These are phyloP conservation scores for Cyberlindnera galapagoensis DNA, from an alignment of 805 yeast genomes.

Conservation along the genomic window DNA sequence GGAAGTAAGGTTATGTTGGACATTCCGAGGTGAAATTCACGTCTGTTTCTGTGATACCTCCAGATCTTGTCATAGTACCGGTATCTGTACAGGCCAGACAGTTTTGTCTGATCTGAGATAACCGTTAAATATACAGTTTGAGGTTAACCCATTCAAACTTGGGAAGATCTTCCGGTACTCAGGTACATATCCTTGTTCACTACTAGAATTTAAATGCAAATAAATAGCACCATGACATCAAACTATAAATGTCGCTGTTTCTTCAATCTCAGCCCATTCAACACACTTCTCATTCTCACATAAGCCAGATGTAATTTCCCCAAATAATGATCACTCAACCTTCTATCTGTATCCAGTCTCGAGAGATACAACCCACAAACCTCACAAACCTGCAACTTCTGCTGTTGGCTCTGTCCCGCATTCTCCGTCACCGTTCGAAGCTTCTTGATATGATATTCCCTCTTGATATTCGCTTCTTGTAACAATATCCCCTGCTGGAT, in stretches of 20 bases:
- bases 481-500: conserved; percentile 42
- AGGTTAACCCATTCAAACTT: too few relatives aligned
- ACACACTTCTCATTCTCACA: conserved; percentile 58
- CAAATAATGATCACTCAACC: conserved; percentile 83
- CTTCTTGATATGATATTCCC: conserved; percentile 47
- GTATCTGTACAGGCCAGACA: too few relatives aligned
- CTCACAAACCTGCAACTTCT: conserved; percentile 83
- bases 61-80: too few relatives aligned
- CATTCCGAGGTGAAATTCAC: too few relatives aligned
- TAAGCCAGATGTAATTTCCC: conserved; percentile 86
- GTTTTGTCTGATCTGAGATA: too few relatives aligned
- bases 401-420: conserved; percentile 81
- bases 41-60: too few relatives aligned
- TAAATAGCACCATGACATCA: too few relatives aligned
- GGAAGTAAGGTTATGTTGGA: too few relatives aligned
- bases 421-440: conserved; percentile 60
- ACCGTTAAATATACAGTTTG: too few relatives aligned
- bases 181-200: too few relatives aligned
- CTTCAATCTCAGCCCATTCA: conserved; percentile 15
- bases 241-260: not conserved
- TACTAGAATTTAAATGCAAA: too few relatives aligned
- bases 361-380: conserved; percentile 87
- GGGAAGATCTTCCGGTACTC: too few relatives aligned
- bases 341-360: conserved; percentile 76
- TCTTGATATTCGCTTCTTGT: conserved; percentile 37